These are phyloP conservation scores for Lumnitzera littorea DNA, from an alignment of 345 rosid genomes.

Conservation along the genomic window DNA sequence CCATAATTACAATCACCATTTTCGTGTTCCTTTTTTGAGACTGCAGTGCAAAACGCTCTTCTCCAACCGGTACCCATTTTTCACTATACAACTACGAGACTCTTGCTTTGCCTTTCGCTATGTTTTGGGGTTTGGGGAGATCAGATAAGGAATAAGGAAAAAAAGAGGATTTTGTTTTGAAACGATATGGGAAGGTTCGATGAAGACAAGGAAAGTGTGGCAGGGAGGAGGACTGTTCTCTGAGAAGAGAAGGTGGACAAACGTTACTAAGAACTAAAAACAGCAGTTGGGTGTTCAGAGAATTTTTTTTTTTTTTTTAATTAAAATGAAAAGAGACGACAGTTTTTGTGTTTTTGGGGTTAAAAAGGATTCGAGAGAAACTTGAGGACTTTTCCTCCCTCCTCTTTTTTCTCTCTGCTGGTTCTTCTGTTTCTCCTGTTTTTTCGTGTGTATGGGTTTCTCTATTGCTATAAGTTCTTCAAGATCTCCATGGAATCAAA, in stretches of 20 bases:
- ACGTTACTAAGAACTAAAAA: too few relatives aligned
- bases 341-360: too few relatives aligned
- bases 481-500: conserved; percentile 19
- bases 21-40: conserved; percentile 40
- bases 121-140: neutral
- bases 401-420: neutral
- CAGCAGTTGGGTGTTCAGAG: too few relatives aligned
- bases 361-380: too few relatives aligned
- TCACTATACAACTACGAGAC: neutral
- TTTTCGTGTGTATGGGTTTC: neutral
- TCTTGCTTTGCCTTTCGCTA: neutral
- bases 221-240: neutral
- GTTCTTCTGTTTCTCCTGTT: neutral
- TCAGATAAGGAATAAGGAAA: neutral
- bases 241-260: conserved; percentile 19
- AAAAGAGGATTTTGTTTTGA: conserved; percentile 21
- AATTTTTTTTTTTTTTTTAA: too few relatives aligned
- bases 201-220: conserved; percentile 13
- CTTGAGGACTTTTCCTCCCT: neutral
- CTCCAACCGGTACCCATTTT: conserved; percentile 95
- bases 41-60: conserved; percentile 86
- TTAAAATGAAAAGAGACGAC: too few relatives aligned
- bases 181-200: conserved; percentile 3
- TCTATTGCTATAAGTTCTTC: conserved; percentile 13
- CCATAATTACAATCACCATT: neutral